phyloP scores from a whole-genome alignment of 306 rosid genomes.

The Castanea crenata region DNA sequence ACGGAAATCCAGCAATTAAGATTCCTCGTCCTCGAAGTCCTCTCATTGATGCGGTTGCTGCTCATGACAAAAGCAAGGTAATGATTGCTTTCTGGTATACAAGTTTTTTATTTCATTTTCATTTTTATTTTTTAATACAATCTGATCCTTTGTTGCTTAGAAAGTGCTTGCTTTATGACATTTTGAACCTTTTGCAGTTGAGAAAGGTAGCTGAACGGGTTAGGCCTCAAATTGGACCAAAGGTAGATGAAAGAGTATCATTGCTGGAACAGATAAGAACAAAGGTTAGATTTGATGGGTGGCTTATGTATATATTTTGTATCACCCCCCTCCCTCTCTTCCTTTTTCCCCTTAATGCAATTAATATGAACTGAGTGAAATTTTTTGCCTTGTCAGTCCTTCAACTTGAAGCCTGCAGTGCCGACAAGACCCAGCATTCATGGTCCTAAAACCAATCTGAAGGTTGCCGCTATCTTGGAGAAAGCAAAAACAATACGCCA shows the following conservation, averaged over 20 bases:
- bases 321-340: background rate
- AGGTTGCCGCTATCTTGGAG: constrained; percentile 87
- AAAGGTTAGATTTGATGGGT: constrained; percentile 53
- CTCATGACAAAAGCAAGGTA: constrained; percentile 96
- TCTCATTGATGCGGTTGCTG: constrained; percentile 67
- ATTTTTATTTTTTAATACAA: background rate
- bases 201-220: constrained; percentile 78
- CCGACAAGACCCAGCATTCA: constrained; percentile 55
- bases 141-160: constrained; percentile 24
- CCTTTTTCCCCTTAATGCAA: constrained; percentile 8
- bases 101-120: constrained; percentile 1
- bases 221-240: constrained; percentile 61
- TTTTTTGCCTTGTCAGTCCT: constrained; percentile 54
- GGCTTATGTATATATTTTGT: background rate
- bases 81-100: constrained; percentile 21
- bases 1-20: constrained; percentile 55
- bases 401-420: constrained; percentile 86
- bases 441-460: constrained; percentile 84
- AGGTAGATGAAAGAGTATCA: constrained; percentile 78
- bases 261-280: constrained; percentile 79
- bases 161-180: constrained; percentile 13
- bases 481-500: constrained; percentile 93
- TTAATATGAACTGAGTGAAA: constrained; percentile 5
- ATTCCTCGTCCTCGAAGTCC: constrained; percentile 71
- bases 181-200: constrained; percentile 58